Conservation (phyloP, 1,284 basidiomycete genomes). For the Malassezia restricta region DNA sequence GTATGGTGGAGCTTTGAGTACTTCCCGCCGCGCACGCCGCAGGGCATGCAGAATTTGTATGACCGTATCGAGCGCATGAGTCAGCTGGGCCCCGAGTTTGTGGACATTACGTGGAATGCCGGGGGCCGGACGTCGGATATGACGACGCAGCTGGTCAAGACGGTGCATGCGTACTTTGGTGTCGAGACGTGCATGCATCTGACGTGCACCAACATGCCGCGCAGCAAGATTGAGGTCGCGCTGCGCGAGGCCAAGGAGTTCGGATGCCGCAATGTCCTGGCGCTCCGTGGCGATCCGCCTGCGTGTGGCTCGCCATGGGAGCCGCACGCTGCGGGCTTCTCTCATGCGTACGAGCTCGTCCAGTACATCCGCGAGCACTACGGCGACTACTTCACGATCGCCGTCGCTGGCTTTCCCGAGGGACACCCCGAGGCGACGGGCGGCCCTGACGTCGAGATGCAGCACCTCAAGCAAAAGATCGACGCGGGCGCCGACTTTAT, state of each 20-base stretch:
- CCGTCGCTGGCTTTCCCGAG: conserved; percentile 52
- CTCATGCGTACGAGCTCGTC: conserved; percentile 39
- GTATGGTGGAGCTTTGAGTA: conserved; percentile 65
- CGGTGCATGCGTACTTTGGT: conserved; percentile 48
- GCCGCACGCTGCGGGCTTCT: conserved; percentile 39
- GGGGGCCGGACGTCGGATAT: conserved; percentile 65
- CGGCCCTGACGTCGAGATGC: conserved; percentile 56
- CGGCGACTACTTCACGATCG: conserved; percentile 44
- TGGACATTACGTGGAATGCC: conserved; percentile 98
- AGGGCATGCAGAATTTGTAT: conserved; percentile 52
- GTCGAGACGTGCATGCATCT: conserved; percentile 46
- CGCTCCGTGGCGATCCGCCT: conserved; percentile 60
- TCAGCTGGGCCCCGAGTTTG: conserved; percentile 84
- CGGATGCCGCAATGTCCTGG: conserved; percentile 88
- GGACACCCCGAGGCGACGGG: conserved; percentile 51
- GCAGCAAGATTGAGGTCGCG: conserved; percentile 81
- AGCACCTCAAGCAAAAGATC: conserved; percentile 73
- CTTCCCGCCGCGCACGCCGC: conserved; percentile 85
- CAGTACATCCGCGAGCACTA: conserved; percentile 39
- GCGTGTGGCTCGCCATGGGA: conserved; percentile 50
- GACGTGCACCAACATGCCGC: conserved; percentile 56
- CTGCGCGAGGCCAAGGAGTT: conserved; percentile 78
- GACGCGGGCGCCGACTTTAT: conserved; percentile 78
- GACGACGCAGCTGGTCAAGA: conserved; percentile 70
- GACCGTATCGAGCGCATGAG: conserved; percentile 98